Evolutionary conservation across 805 yeast species (phyloP).

Genomic region (Zygoascus ofunaensis): DNA sequence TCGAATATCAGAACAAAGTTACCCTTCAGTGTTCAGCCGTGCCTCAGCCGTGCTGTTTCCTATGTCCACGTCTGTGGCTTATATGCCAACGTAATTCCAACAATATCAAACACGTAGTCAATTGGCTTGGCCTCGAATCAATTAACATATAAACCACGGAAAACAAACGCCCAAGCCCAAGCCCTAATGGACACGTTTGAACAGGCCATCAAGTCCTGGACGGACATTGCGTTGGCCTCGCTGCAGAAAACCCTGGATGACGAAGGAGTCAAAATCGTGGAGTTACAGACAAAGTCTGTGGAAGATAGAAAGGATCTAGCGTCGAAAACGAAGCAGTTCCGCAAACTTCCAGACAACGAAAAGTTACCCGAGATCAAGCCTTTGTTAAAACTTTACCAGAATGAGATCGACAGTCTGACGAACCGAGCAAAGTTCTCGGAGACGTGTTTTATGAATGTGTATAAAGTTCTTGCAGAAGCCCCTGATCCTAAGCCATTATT

Average conservation of each 20-base stretch:
- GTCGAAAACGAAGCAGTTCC: constrained; percentile 74
- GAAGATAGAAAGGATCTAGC: constrained; percentile 70
- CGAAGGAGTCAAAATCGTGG: constrained; percentile 64
- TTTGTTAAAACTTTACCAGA: constrained; percentile 70
- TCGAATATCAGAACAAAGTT: too few species aligned
- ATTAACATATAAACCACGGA: too few species aligned
- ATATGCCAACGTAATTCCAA: too few species aligned
- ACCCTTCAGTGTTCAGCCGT: too few species aligned
- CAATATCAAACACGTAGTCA: too few species aligned
- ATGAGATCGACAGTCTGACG: constrained; percentile 77
- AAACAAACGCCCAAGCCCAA: too few species aligned
- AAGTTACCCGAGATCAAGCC: constrained; percentile 57
- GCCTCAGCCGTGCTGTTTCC: too few species aligned
- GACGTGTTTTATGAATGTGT: constrained; percentile 60
- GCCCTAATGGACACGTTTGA: constrained; percentile 31
- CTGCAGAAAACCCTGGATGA: constrained; percentile 68
- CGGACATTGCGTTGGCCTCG: constrained; percentile 57
- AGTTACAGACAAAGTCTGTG: constrained; percentile 57
- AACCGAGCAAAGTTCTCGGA: constrained; percentile 70
- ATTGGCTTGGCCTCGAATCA: too few species aligned
- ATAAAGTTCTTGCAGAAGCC: constrained; percentile 72
- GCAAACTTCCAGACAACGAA: constrained; percentile 56
- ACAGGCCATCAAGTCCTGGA: constrained; percentile 65
- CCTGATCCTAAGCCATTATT: constrained; percentile 87
- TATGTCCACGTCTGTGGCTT: too few species aligned